Conservation (phyloP, 2,329 filamentous ascomycete genomes). For the Westerdykella aurantiaca region DNA sequence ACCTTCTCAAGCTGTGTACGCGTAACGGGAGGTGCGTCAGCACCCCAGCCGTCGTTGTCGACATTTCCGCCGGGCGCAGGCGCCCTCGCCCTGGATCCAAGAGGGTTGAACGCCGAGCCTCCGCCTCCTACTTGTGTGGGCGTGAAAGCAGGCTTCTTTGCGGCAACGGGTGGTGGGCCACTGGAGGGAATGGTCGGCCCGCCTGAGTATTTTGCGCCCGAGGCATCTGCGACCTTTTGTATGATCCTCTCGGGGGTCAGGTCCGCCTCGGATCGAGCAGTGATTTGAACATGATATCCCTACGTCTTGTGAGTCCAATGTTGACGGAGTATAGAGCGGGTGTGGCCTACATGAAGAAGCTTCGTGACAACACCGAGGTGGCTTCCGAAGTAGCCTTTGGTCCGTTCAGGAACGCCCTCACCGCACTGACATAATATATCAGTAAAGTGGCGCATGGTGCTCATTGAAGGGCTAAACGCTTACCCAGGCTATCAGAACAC, state of each 20-base stretch:
- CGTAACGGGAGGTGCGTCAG: constrained; percentile 85
- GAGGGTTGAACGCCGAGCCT: constrained; percentile 58
- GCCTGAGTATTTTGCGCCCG: constrained; percentile 87
- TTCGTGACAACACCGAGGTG: constrained; percentile 86
- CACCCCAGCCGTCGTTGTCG: constrained; percentile 89
- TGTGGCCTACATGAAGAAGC: constrained; percentile 64
- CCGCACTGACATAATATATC: constrained; percentile 58
- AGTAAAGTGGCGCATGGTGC: constrained; percentile 1
- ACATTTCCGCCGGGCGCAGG: constrained; percentile 51
- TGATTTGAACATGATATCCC: constrained; percentile 97
- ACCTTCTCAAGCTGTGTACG: constrained; percentile 88
- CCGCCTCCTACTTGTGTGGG: constrained; percentile 61
- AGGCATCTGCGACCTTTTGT: constrained; percentile 90
- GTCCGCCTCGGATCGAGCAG: constrained; percentile 84
- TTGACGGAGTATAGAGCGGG: constrained; percentile 42
- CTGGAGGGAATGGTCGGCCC: constrained; percentile 52
- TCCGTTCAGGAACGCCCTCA: constrained; percentile 94
- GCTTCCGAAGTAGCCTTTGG: constrained; percentile 97
- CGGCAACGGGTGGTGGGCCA: constrained; percentile 62
- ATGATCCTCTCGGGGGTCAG: constrained; percentile 82
- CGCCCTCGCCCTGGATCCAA: constrained; percentile 59
- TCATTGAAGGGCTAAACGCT: constrained; percentile 11
- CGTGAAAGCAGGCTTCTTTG: constrained; percentile 88
- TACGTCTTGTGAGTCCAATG: constrained; percentile 29
- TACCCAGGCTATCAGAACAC: constrained; percentile 85